A percentile compares a stretch with the other conserved stretches of the same genome.
These are phyloP conservation scores for Arabidopsis arenosa DNA, from an alignment of 345 rosid genomes.

Conservation along the genomic window DNA sequence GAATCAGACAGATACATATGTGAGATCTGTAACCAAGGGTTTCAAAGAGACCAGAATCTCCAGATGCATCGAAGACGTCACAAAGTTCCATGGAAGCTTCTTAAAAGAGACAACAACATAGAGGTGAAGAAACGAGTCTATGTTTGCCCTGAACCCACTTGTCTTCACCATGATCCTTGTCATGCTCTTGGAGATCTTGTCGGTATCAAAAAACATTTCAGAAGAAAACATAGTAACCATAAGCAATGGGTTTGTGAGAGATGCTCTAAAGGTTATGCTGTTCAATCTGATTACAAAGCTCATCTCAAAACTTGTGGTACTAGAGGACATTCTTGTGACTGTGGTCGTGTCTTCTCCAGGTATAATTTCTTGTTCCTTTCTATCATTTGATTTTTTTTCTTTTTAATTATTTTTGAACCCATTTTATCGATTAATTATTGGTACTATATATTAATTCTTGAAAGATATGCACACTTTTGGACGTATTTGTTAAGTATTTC, in stretches of 20 bases:
- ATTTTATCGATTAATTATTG: constrained; percentile 14
- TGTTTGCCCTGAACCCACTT: constrained; percentile 79
- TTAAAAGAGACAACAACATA: constrained; percentile 68
- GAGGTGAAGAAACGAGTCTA: constrained; percentile 77
- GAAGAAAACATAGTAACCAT: constrained; percentile 79
- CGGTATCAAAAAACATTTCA: constrained; percentile 79
- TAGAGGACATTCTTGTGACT: constrained; percentile 87
- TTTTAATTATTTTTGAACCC: not conserved
- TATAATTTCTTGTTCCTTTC: constrained; percentile 35
- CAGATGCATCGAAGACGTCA: constrained; percentile 90
- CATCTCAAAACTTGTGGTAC: constrained; percentile 92
- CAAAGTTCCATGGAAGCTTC: constrained; percentile 87
- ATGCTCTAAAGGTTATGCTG: constrained; percentile 84
- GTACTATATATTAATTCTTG: constrained; percentile 2
- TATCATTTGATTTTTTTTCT: not conserved
- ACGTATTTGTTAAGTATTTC: constrained; percentile 6
- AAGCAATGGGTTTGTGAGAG: constrained; percentile 86
- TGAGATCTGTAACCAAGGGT: constrained; percentile 94
- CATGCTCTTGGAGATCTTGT: constrained; percentile 90
- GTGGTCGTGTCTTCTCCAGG: constrained; percentile 96
- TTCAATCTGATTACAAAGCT: constrained; percentile 89
- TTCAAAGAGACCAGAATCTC: constrained; percentile 86
- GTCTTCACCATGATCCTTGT: constrained; percentile 85
- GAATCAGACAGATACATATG: constrained; percentile 84
- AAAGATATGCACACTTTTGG: constrained; percentile 25